Base-by-base conservation (phyloP, 139 green algal species). In the Pleodorina starrii region DNA sequence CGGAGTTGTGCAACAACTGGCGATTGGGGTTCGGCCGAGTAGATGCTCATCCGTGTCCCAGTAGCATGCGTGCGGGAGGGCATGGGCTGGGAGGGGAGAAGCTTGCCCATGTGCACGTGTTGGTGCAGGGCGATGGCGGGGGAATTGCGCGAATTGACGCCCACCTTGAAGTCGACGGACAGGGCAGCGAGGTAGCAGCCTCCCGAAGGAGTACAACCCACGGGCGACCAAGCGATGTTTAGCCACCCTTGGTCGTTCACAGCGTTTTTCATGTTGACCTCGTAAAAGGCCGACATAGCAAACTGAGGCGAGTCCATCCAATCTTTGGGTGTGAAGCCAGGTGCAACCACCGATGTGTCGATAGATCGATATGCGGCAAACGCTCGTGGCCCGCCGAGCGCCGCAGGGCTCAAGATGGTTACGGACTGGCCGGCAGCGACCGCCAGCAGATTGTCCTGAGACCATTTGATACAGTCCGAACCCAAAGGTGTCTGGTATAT, bases 221-320 rank as follows among this genome's bases (percentile, higher is more conserved):
- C 27, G 36, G 81, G 81, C 3, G 81, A 87, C 81, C 81, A 87
- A 2, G 60, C 29, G 11, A 87, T 36, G 14, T 10, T 46, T 1
- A 42, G 29, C 81, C 81, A 87, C 44, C 29, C 60, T 29, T 46
- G 42, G 3, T 78, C 81, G 3, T 1, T 38, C 5, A 40, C 43
- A 29, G 51, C 2, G 14, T 5, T 46, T 14, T 71, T 73, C 0
- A 76, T n/a, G 59, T 59, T 86, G 38, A 78, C 81, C 43, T 77
- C 60, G 9, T 50, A 29, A 38, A 87, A 48, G 5, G 43, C 60
- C 17, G 42, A 38, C 17, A 78, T 51, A 14, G 81, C 60, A 46
- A 78, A 87, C 81, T 78, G 81, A 29, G 81, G 17, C 27, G 60
- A 87, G 81, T 87, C 81, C 63, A 50, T 1, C 81, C 81, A 87